Base-by-base conservation (phyloP, 495 filamentous ascomycete species). In the Xylaria castorea region DNA sequence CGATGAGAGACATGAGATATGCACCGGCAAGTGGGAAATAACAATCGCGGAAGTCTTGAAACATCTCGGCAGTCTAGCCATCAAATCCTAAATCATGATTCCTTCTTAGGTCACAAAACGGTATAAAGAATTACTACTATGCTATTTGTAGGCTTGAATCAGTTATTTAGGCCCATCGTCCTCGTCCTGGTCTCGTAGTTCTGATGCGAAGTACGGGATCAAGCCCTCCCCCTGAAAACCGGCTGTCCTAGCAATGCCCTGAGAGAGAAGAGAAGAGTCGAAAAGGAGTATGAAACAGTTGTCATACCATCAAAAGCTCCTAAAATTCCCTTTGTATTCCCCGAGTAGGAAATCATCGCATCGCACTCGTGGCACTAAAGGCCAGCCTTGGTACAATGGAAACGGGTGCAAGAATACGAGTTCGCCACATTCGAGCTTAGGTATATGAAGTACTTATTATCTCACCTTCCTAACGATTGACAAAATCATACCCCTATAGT, bases 241-340 rank as follows among this genome's bases (percentile, higher is more conserved):
- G 12, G 27, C 27, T 30, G 5, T 18, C 53, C 7, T 5, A 16
- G 4, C 25, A 57, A 30, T 12, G 27, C 2, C 53, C 6, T 32
- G 18, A 27, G 2, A 57, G 25, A 32, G 12, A 32, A 22, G 20
- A 22, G 18, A 36, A 53, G 48, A 22, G 27, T 25, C n/a, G 44
- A 67, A 67, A 51, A 67, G 18, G 6, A 27, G 42, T 20, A 34
- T 30, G 18, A 12, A 27, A 36, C 9, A 66, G 30, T 2, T 22
- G 32, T 18, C 64, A 32, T 51, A 12, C 44, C 30, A 16, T 38
- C 64, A 68, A 32, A 57, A 14, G 44, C 14, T 18, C 50, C 48
- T 68, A 30, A 27, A 32, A 57, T 18, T 44, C n/a, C 30, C 34
- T 32, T 30, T 40, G 66, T 68, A 68, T 42, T 68, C 66, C 48